Base-by-base conservation (phyloP, 2,329 filamentous ascomycete species). In the Colletotrichum sp. region DNA sequence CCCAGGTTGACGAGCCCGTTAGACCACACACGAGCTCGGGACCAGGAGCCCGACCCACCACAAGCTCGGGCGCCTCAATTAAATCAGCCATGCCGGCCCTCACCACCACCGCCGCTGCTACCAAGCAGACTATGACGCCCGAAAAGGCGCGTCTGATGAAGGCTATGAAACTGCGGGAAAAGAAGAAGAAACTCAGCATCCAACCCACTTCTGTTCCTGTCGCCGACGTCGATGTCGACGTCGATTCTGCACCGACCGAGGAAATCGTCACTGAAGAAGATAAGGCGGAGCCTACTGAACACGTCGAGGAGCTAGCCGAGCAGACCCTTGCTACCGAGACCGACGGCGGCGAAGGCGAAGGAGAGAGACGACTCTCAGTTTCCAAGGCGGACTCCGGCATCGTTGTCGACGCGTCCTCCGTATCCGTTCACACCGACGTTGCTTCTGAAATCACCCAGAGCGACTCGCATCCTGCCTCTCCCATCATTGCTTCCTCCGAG, bases 101-200 rank as follows among this genome's bases (percentile, higher is more conserved):
- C 55, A 71, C 66, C 60, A 74, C 65, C 71, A 78, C 87, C 71
- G 87, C 88, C 16, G 81, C 89, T 79, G 84, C 86, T 28, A 81
- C 83, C 8, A 86, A 86, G 79, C 84, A 86, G 84, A 80, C 88
- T 83, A 94, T 97, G 80, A 95, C 95, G 2, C 95, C 95, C 1
- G 97, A 99, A 84, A 98, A 97, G 86, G 92, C 95, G 76, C 91
- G 97, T 70, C 88, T 99, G 77, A 96, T 98, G 95, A 98, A 97
- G 86, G 97, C 97, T 9, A 90, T 98, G 86, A 94, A 98, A 84
- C 85, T 98, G 79, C 91, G 96, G 68, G 97, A 97, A 84, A 95
- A 94, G 85, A 96, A 95, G 83, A 92, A 87, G 82, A 87, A 85
- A 84, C 83, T 83, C 81, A 83, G 79, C 74, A 77, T 81, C 58